Evolutionary conservation across 176 grass and related monocot genomes (phyloP).

Genomic region (Oryza officinalis): DNA sequence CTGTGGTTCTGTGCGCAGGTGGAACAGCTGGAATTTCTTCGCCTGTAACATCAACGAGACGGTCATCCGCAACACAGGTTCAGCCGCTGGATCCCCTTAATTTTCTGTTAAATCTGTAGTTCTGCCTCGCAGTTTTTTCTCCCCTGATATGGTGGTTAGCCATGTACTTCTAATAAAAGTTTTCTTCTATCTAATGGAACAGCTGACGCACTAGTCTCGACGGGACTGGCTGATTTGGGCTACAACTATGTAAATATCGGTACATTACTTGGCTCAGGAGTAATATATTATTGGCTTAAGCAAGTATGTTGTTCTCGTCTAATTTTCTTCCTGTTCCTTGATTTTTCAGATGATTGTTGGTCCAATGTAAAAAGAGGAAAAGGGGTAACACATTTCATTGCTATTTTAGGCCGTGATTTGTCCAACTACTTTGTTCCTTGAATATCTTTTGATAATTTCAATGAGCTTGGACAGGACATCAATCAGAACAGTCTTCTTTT

Average conservation of each 20-base stretch:
- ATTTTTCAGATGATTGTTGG: constrained; percentile 90
- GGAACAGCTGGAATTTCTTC: constrained; percentile 99
- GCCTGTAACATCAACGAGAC: constrained; percentile 92
- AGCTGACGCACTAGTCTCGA: constrained; percentile 90
- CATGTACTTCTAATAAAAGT: not conserved
- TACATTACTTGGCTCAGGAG: constrained; percentile 17
- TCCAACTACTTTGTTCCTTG: not conserved
- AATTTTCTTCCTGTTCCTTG: not conserved
- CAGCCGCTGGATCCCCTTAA: not conserved
- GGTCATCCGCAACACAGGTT: constrained; percentile 90
- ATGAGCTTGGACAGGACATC: not conserved
- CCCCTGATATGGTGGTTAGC: not conserved
- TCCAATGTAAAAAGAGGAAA: constrained; percentile 60
- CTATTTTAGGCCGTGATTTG: not conserved
- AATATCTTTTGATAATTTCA: not conserved
- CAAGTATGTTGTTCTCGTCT: not conserved
- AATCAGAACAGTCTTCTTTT: not conserved
- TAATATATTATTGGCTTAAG: not conserved
- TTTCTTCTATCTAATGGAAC: not conserved
- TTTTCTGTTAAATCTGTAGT: not conserved
- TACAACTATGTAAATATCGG: constrained; percentile 88
- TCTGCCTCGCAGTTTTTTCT: not conserved
- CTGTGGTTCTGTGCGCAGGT: constrained; percentile 41
- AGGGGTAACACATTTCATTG: constrained; percentile 36
- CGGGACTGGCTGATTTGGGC: constrained; percentile 75